phyloP scores from a whole-genome alignment of 768 basidiomycete genomes.

The Trichaptum fuscoviolaceum region DNA sequence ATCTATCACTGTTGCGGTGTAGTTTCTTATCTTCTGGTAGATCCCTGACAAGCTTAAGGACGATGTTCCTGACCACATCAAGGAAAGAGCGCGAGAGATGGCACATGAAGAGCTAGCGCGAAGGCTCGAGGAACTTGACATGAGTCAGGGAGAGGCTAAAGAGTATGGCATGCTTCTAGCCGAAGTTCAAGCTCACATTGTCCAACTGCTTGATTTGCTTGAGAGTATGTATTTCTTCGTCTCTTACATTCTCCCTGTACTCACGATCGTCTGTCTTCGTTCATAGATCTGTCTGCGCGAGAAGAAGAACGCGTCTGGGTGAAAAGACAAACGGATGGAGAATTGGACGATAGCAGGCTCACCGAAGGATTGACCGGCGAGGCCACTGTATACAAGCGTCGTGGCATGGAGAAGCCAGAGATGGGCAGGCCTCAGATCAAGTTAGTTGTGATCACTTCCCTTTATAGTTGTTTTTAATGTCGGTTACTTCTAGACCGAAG shows the following conservation, averaged over 20 bases:
- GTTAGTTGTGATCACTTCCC: constrained; percentile 26
- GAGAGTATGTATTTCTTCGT: constrained; percentile 44
- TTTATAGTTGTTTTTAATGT: constrained; percentile 9
- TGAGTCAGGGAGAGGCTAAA: constrained; percentile 50
- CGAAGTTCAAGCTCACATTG: constrained; percentile 56
- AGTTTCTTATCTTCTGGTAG: constrained; percentile 20
- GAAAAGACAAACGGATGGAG: constrained; percentile 66
- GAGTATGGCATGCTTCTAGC: constrained; percentile 48
- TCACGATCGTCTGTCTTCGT: background rate
- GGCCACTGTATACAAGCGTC: constrained; percentile 63
- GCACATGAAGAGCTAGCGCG: constrained; percentile 57
- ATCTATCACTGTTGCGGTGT: background rate
- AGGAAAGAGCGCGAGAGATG: constrained; percentile 61
- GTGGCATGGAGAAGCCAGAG: constrained; percentile 66
- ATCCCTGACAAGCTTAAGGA: constrained; percentile 50
- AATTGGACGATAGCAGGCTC: constrained; percentile 60
- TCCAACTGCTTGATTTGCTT: constrained; percentile 52
- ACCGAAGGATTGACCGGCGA: constrained; percentile 68
- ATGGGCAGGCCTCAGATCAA: constrained; percentile 63
- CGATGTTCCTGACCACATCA: constrained; percentile 54
- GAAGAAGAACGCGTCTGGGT: constrained; percentile 70
- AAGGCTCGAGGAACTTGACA: constrained; percentile 57
- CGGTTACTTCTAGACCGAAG: constrained; percentile 42
- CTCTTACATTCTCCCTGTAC: background rate
- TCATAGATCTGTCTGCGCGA: constrained; percentile 55